A percentile compares a stretch with the other conserved stretches of the same genome.
These are phyloP conservation scores for Fusarium oxysporum DNA, from an alignment of 2,329 filamentous ascomycete genomes.

Conservation along the genomic window DNA sequence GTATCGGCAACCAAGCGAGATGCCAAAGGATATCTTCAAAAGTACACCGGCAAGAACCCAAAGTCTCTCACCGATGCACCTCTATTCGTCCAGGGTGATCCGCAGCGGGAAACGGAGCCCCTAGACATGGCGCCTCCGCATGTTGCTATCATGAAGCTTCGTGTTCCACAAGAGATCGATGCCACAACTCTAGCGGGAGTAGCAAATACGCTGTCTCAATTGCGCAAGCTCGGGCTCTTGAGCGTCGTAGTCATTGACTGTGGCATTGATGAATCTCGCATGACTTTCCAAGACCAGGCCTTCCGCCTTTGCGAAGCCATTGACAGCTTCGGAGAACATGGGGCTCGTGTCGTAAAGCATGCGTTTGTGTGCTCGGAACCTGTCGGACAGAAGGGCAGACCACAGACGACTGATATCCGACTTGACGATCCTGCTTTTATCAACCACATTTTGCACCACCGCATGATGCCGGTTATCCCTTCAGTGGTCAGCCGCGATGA, in stretches of 20 bases:
- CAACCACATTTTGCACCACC: slow-evolving; percentile 48
- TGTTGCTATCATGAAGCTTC: slow-evolving; percentile 87
- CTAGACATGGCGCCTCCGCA: slow-evolving; percentile 56
- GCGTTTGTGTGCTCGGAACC: slow-evolving; percentile 40
- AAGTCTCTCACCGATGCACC: slow-evolving; percentile 42
- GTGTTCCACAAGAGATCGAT: slow-evolving; percentile 76
- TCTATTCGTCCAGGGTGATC: slow-evolving; percentile 53
- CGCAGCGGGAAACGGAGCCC: slow-evolving; percentile 14
- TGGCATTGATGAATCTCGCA: slow-evolving; percentile 54
- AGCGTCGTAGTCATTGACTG: slow-evolving; percentile 88
- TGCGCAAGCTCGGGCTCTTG: slow-evolving; percentile 82
- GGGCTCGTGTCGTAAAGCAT: slow-evolving; percentile 74
- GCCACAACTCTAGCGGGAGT: slow-evolving; percentile 78
- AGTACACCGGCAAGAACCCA: slow-evolving; percentile 67
- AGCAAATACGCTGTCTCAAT: slow-evolving; percentile 84
- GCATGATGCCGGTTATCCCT: slow-evolving; percentile 54
- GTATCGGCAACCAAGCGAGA: slow-evolving; percentile 93
- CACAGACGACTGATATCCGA: slow-evolving; percentile 42
- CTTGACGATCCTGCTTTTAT: slow-evolving; percentile 50
- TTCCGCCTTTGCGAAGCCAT: slow-evolving; percentile 81
- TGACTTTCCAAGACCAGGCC: slow-evolving; percentile 70
- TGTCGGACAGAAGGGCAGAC: not conserved
- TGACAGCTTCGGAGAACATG: slow-evolving; percentile 74
- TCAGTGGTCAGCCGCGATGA: slow-evolving; percentile 58
- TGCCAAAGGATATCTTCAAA: slow-evolving; percentile 89